Percentiles rank a stretch among this genome's conserved stretches.
phyloP scores from a whole-genome alignment of 2,329 filamentous ascomycete genomes.

The Epicoccum sorghinum region DNA sequence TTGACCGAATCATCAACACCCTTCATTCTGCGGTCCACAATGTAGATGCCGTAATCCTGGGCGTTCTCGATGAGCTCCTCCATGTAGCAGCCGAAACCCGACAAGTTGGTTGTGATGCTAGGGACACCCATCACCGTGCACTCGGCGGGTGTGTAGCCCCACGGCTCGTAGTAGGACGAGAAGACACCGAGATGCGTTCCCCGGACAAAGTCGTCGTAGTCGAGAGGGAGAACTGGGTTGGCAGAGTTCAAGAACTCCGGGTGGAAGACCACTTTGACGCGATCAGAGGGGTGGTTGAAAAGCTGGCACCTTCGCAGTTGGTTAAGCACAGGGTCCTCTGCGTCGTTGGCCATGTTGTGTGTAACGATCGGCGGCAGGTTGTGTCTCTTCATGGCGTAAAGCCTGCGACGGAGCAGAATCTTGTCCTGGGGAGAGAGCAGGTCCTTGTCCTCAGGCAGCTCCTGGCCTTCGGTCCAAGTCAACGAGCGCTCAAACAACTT shows the following conservation, averaged over 20 bases:
- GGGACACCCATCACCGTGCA: constrained; percentile 99
- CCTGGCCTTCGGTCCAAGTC: constrained; percentile 92
- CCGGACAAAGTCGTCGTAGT: constrained; percentile 98
- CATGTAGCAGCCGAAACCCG: constrained; percentile 99
- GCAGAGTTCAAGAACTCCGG: constrained; percentile 96
- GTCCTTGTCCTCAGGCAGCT: constrained; percentile 95
- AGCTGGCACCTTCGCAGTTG: constrained; percentile 95
- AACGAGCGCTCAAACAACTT: constrained; percentile 94
- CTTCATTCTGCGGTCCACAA: constrained; percentile 93
- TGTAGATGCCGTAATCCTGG: constrained; percentile 97
- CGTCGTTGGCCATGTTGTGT: constrained; percentile 97
- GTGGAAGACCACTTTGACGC: constrained; percentile 98
- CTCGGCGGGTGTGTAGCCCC: constrained; percentile 97
- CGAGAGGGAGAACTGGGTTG: constrained; percentile 91
- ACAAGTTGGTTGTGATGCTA: constrained; percentile 96
- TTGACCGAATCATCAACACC: constrained; percentile 97
- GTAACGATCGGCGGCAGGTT: constrained; percentile 93
- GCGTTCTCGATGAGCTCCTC: constrained; percentile 98
- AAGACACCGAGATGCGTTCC: constrained; percentile 96
- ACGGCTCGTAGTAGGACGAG: constrained; percentile 97
- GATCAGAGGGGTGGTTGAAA: constrained; percentile 93
- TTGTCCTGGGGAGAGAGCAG: constrained; percentile 91
- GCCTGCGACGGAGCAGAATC: constrained; percentile 84
- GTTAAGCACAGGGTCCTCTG: constrained; percentile 92
- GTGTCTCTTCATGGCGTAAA: constrained; percentile 96